A percentile compares a stretch with the other conserved stretches of the same genome.
Evolutionary conservation across 371 early-diverging fungal genomes (phyloP).

Genomic region (Rhizomucor miehei): DNA sequence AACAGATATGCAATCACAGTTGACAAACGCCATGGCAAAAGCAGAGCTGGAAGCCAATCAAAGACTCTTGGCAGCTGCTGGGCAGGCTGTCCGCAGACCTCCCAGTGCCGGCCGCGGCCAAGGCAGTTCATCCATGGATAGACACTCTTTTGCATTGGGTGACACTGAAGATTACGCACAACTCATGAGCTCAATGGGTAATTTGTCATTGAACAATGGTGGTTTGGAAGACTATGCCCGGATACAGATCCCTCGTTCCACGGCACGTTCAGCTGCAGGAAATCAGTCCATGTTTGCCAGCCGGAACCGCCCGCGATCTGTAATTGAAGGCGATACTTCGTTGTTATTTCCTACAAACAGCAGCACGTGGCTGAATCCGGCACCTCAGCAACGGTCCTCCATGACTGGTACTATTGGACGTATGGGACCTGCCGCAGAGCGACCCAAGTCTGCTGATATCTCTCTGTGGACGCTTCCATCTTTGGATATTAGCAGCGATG

Average conservation of each 20-base stretch:
- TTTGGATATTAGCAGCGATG: conserved; percentile 6
- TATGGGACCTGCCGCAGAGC: conserved; percentile 33
- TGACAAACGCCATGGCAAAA: conserved; percentile 60
- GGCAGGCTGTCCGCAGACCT: conserved; percentile 50
- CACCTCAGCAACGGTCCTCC: conserved; percentile 1
- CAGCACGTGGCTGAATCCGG: conserved; percentile 28
- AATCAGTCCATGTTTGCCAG: conserved; percentile 6
- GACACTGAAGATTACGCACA: conserved; percentile 56
- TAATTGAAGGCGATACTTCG: conserved; percentile 44
- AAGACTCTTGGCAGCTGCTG: conserved; percentile 51
- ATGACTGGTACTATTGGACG: conserved; percentile 5
- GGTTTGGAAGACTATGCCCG: conserved; percentile 15
- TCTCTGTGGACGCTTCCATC: conserved; percentile 52
- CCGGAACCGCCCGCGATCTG: conserved; percentile 40
- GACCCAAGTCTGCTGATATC: conserved; percentile 69
- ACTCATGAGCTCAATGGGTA: conserved; percentile 20
- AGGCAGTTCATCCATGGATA: conserved; percentile 50
- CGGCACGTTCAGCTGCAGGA: conserved; percentile 6
- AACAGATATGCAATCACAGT: conserved; percentile 54
- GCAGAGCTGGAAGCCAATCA: conserved; percentile 62
- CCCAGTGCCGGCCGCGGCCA: conserved; percentile 20
- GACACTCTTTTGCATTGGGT: conserved; percentile 72
- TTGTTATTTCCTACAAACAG: conserved; percentile 21
- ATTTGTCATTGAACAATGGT: no score
- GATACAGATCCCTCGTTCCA: conserved; percentile 6